Evolutionary conservation across 73 alveolate species (phyloP).

Genomic region (Paramecium biaurelia): DNA sequence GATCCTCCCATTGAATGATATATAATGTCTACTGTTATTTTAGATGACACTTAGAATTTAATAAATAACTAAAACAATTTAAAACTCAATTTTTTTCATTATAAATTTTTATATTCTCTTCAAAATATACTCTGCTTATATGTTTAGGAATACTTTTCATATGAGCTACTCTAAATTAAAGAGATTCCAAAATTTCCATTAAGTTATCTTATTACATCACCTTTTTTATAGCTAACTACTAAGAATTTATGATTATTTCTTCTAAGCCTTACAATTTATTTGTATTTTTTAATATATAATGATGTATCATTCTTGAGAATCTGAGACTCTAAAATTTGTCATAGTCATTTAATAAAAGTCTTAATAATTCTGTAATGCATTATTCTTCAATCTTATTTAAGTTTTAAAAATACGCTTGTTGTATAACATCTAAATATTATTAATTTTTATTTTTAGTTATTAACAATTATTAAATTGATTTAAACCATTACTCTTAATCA

Average conservation of each 20-base stretch:
- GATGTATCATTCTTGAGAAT: not conserved
- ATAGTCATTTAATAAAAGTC: not conserved
- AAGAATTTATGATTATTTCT: not conserved
- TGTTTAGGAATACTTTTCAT: not conserved
- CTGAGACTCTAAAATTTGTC: not conserved
- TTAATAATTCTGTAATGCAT: not conserved
- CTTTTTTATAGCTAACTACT: not conserved
- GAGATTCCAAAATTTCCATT: not conserved
- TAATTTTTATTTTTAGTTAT: not conserved
- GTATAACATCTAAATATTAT: not conserved
- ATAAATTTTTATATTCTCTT: not conserved
- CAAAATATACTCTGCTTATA: not conserved
- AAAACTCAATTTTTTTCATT: not conserved
- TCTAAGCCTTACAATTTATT: not conserved
- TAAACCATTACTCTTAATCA: not conserved
- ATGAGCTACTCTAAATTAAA: not conserved
- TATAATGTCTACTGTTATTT: no score
- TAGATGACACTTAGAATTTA: not conserved
- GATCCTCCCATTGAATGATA: not conserved
- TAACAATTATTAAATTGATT: not conserved
- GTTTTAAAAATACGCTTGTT: not conserved
- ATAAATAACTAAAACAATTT: not conserved
- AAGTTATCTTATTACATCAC: not conserved
- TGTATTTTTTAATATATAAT: not conserved
- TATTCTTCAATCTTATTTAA: not conserved